These are phyloP conservation scores for Zea luxurians DNA, from an alignment of 176 grass and related monocot genomes.

Conservation along the genomic window DNA sequence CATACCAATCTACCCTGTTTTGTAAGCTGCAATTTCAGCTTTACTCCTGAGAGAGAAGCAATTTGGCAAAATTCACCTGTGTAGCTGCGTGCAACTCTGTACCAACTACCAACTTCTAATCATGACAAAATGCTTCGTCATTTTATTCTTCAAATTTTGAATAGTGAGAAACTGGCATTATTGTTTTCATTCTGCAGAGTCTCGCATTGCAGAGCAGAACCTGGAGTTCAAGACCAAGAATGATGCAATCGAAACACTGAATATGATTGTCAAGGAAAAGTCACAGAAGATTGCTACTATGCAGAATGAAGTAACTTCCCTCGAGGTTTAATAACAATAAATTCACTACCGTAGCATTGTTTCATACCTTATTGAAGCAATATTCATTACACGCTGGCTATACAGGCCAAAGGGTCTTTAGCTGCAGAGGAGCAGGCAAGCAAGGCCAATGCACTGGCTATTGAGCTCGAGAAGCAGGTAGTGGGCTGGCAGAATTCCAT, in stretches of 20 bases:
- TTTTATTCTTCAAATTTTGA: conserved; percentile 3
- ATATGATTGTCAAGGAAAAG: conserved; percentile 52
- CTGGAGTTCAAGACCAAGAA: conserved; percentile 71
- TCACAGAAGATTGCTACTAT: conserved; percentile 51
- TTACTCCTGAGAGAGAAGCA: not conserved
- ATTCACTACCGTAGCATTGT: not conserved
- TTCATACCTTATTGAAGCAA: conserved; percentile 5
- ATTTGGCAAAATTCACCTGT: not conserved
- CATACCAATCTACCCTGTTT: not conserved
- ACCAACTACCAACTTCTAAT: not conserved
- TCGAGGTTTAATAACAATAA: conserved; percentile 40
- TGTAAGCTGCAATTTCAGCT: not conserved
- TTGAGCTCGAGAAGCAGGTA: conserved; percentile 82
- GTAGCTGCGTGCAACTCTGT: not conserved
- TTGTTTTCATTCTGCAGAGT: conserved; percentile 46
- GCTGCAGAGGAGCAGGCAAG: conserved; percentile 59
- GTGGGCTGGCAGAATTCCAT: not conserved
- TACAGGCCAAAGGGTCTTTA: conserved; percentile 48
- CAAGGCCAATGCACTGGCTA: conserved; percentile 43
- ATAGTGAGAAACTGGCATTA: not conserved
- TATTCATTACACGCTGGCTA: conserved; percentile 9
- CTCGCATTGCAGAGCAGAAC: conserved; percentile 40
- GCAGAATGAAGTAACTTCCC: conserved; percentile 59
- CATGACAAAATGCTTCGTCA: not conserved
- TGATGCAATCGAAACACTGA: conserved; percentile 47